Base-by-base conservation (phyloP, 768 basidiomycete species). In the Termitomyces sp. region DNA sequence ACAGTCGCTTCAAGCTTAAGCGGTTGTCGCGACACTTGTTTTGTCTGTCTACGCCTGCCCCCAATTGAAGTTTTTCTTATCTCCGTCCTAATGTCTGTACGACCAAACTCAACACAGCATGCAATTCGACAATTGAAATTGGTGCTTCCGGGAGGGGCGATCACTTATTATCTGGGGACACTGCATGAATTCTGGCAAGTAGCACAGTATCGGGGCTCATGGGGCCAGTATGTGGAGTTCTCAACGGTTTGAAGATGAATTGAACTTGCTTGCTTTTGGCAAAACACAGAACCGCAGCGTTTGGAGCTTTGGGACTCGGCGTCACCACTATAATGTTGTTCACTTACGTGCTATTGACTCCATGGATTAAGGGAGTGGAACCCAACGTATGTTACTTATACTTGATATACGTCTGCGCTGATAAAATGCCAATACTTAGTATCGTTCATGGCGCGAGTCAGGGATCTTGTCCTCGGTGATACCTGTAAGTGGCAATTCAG, bases 381-480 rank as follows among this genome's bases (percentile, higher is more conserved):
- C 86, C 87, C 35, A 80, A 91, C 64, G 89, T 92, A 67, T 63
- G 85, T 78, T 19, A 17, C 32, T 42, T 12, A 49, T 49, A 21
- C 40, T 29, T 17, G 10, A 37, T 38, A 43, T 19, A n/a, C 38
- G 19, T 21, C n/a, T 19, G 38, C 27, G 37, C 49, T 32, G 21
- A 19, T 44, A 58, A 19, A 5, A 40, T 27, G 17, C 4, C 10
- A n/a, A 45, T 65, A n/a, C n/a, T n/a, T n/a, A 92, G 90, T 91
- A 89, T 65, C 83, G 78, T 46, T 80, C 82, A 16, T 92, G 90
- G 90, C 77, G 86, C 62, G 75, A 87, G 62, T 90, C 89, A 5
- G 84, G 84, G 21, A 72, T 83, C 21, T 70, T 92, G 31, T 87
- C 87, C 1, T 79, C 76, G 2, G 81, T 87, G 9, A 88, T 91